Conservation (phyloP, 2,329 filamentous ascomycete genomes). For the Alternaria consortialis region DNA sequence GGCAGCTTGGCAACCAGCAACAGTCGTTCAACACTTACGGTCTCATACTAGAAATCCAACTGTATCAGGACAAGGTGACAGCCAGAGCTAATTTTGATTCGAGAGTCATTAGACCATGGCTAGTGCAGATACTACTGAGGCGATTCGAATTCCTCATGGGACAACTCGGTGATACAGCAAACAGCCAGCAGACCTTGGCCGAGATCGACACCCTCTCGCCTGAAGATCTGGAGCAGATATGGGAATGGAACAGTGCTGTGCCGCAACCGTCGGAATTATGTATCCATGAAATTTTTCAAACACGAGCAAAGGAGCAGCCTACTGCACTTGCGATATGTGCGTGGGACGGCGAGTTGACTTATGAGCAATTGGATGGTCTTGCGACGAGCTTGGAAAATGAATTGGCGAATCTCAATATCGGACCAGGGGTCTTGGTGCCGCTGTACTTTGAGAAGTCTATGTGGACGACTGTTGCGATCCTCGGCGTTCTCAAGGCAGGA, state of each 20-base stretch:
- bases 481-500: constrained; percentile 55
- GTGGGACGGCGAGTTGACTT: constrained; percentile 16
- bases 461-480: constrained; percentile 46
- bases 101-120: too few relatives aligned
- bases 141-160: too few relatives aligned
- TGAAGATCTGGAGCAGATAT: not conserved
- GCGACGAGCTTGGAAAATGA: constrained; percentile 11
- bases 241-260: not conserved
- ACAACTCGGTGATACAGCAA: not conserved
- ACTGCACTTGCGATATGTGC: constrained; percentile 29
- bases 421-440: constrained; percentile 23
- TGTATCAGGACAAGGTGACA: too few relatives aligned
- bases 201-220: not conserved
- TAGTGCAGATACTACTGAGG: too few relatives aligned
- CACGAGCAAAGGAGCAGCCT: constrained; percentile 13
- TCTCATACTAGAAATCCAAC: too few relatives aligned
- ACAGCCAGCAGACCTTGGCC: not conserved
- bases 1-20: not conserved
- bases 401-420: constrained; percentile 17
- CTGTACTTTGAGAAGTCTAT: constrained; percentile 36
- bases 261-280: constrained; percentile 6
- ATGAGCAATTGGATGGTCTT: not conserved
- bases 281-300: constrained; percentile 24
- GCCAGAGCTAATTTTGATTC: too few relatives aligned
- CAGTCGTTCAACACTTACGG: too few relatives aligned